These are phyloP conservation scores for Cornus suecica DNA, from an alignment of 148 eudicot genomes.

Conservation along the genomic window DNA sequence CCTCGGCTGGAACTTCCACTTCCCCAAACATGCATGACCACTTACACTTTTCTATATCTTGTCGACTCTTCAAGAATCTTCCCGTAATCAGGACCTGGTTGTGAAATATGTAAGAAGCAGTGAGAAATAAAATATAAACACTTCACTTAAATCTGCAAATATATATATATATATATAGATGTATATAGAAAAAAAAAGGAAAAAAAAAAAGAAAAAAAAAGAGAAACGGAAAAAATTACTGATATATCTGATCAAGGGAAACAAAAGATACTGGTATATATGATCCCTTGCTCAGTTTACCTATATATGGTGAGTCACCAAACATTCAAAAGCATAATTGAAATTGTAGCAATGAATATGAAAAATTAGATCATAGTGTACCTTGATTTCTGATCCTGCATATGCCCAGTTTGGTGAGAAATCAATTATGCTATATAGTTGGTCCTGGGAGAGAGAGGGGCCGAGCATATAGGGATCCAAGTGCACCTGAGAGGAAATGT, in stretches of 20 bases:
- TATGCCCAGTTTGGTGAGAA: conserved; percentile 75
- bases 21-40: conserved; percentile 99
- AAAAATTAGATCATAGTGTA: conserved; percentile 13
- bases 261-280: not conserved
- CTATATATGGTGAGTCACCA: not conserved
- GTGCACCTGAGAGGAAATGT: conserved; percentile 31
- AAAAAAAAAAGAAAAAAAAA: too few relatives aligned
- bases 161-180: too few relatives aligned
- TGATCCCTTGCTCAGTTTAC: not conserved
- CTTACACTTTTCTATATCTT: conserved; percentile 47
- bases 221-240: too few relatives aligned
- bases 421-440: conserved; percentile 69
- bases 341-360: not conserved
- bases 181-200: too few relatives aligned
- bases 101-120: not conserved
- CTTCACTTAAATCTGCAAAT: not conserved
- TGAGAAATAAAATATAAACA: conserved; percentile 3
- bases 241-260: too few relatives aligned
- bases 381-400: conserved; percentile 69
- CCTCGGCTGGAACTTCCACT: conserved; percentile 85
- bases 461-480: conserved; percentile 41
- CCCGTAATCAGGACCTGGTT: conserved; percentile 74
- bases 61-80: conserved; percentile 65
- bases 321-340: not conserved
- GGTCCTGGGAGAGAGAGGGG: conserved; percentile 74